phyloP scores from a whole-genome alignment of 352 stramenopile genomes.

The Blastocystis hominis region DNA sequence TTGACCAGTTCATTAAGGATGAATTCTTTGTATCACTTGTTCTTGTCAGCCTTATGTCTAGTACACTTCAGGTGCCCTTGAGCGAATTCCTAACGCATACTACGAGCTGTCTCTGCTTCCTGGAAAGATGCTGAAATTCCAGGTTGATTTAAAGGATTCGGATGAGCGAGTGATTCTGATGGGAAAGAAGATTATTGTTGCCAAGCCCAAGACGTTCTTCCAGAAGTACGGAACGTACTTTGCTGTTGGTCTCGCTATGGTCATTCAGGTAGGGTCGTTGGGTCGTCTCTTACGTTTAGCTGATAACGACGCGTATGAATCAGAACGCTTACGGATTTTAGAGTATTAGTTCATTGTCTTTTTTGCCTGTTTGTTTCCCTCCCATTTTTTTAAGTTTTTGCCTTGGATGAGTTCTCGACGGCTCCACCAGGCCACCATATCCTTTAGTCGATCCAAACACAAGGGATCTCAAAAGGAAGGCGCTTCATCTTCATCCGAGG shows the following conservation, averaged over 20 bases:
- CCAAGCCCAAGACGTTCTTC: conserved; percentile 41
- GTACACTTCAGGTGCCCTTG: conserved; percentile 20
- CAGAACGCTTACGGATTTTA: neutral
- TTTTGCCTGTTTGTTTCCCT: neutral
- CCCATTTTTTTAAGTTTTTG: neutral
- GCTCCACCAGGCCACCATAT: conserved; percentile 1
- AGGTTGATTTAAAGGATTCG: conserved; percentile 19
- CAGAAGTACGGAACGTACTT: conserved; percentile 56
- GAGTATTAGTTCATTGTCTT: neutral
- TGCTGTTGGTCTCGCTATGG: conserved; percentile 33
- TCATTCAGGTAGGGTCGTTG: neutral
- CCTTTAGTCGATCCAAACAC: neutral
- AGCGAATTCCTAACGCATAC: neutral
- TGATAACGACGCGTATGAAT: conserved; percentile 35
- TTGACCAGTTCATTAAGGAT: neutral
- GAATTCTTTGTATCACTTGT: conserved; percentile 34
- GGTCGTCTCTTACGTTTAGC: neutral
- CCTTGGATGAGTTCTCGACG: neutral
- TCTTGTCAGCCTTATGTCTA: neutral
- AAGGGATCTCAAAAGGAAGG: neutral
- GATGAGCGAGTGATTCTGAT: neutral
- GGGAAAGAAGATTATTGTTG: conserved; percentile 11
- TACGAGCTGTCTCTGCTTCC: conserved; percentile 17
- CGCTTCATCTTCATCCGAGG: neutral
- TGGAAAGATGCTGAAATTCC: conserved; percentile 1